Evolutionary conservation across 257 asterid species (phyloP), one percentile per base, ranked within the genome.

Genomic region (Salvia miltiorrhiza): DNA sequence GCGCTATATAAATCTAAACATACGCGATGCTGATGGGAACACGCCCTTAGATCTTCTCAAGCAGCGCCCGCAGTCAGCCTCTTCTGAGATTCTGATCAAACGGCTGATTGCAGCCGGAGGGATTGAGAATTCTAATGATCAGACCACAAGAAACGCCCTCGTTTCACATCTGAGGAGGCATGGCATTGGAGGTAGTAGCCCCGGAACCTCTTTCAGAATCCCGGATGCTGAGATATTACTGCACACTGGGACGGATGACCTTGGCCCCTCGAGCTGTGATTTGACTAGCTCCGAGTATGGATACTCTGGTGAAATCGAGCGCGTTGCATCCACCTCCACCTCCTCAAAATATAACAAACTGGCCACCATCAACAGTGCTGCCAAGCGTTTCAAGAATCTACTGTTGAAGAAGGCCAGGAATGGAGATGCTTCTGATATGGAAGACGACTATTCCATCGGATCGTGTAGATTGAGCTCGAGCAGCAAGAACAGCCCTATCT

Each of bases 91-190:
- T 47, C 68, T 93, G 65, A 90, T 93, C 70, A 93, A 79, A 40
- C 87, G 81, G 75, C 63, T 93, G 73, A 83, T 91, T 13, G 79
- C 87, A 9, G 91, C 96, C 4, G 96, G 96, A 11, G 97, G 99
- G 30, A 82, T 87, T 62, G 82, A 80, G 26, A 74, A 79, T 49
- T 74, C 83, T 52, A 64, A 70, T 66, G 89, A 84, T 53, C 72
- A 20, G 19, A 72, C 5, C 20, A 54, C 87, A 8, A 80, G 87
- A 72, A 81, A 58, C 0, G 82, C 82, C 9, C 73, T 84, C 1
- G 90, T 78, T 50, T 87, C 97, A 16, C 86, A 77, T 63, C 63
- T 81, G 74, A 88, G 82, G 56, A 78, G 77, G 79, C 93, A 75
- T 24, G 93, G 95, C 3, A 83, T 83, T 40, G 87, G 82, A 11